Percentiles rank a stretch among this genome's conserved stretches.
phyloP scores from a whole-genome alignment of 2,329 filamentous ascomycete species.

The Cylindrodendrum hubeiense region DNA sequence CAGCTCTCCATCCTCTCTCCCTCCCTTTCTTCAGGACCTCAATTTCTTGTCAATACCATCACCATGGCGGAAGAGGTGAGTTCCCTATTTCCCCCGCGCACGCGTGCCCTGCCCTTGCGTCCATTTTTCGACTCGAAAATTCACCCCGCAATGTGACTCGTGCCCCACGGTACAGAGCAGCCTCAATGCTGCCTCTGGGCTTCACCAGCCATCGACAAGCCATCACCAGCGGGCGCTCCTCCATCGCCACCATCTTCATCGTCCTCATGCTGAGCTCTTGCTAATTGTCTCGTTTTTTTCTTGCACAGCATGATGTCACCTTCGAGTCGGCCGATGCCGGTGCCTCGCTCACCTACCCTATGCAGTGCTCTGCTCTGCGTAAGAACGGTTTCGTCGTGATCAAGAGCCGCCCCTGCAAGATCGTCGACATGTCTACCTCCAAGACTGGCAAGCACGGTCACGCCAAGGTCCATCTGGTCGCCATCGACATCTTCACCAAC shows the following conservation, averaged over 20 bases:
- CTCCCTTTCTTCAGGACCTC: constrained; percentile 46
- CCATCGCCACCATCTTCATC: not conserved
- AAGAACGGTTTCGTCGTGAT: constrained; percentile 99
- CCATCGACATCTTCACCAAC: constrained; percentile 98
- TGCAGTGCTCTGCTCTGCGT: constrained; percentile 99
- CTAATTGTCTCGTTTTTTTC: constrained; percentile 37
- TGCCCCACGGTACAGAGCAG: constrained; percentile 50
- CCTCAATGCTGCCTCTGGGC: constrained; percentile 27
- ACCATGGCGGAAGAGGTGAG: constrained; percentile 72
- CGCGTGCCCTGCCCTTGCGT: constrained; percentile 45
- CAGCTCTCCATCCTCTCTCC: constrained; percentile 38
- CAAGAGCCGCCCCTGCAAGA: constrained; percentile 99
- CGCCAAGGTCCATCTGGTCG: constrained; percentile 99
- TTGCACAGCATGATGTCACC: constrained; percentile 71
- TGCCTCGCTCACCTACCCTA: constrained; percentile 92
- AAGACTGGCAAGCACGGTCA: constrained; percentile 99
- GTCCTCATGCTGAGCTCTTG: constrained; percentile 23
- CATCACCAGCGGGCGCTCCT: constrained; percentile 15
- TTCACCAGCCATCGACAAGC: constrained; percentile 26
- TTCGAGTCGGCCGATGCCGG: constrained; percentile 98
- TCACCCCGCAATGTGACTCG: constrained; percentile 62
- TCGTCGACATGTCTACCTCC: constrained; percentile 99
- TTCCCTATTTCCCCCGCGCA: constrained; percentile 36
- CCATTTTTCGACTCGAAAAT: constrained; percentile 50
- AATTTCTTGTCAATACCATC: constrained; percentile 58